Percentiles rank a stretch among this genome's conserved stretches.
These are phyloP conservation scores for Chlorencoelia australis DNA, from an alignment of 2,329 filamentous ascomycete genomes.

Conservation along the genomic window DNA sequence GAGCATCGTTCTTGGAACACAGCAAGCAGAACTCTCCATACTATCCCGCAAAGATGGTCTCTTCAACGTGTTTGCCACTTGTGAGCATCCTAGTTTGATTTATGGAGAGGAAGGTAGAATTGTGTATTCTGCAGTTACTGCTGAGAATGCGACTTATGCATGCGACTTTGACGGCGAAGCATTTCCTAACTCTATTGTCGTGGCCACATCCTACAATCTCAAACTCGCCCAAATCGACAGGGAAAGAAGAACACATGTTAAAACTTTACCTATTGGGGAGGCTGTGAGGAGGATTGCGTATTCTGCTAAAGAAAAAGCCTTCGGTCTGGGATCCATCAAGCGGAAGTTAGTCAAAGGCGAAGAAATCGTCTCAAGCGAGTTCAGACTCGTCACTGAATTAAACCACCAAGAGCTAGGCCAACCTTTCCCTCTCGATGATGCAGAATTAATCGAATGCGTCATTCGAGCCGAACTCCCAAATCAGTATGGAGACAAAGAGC, in stretches of 20 bases:
- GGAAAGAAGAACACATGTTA: slow-evolving; percentile 80
- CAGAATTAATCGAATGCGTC: slow-evolving; percentile 76
- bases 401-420: slow-evolving; percentile 68
- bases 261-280: slow-evolving; percentile 65
- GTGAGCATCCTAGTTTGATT: slow-evolving; percentile 87
- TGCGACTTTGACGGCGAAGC: slow-evolving; percentile 74
- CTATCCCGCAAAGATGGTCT: slow-evolving; percentile 59
- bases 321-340: slow-evolving; percentile 78
- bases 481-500: slow-evolving; percentile 40
- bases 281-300: slow-evolving; percentile 84
- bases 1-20: slow-evolving; percentile 74
- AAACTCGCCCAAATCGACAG: slow-evolving; percentile 75
- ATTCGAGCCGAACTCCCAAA: slow-evolving; percentile 64
- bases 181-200: slow-evolving; percentile 69
- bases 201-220: slow-evolving; percentile 68
- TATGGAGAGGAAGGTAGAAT: slow-evolving; percentile 82
- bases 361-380: slow-evolving; percentile 69
- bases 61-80: slow-evolving; percentile 82
- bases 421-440: slow-evolving; percentile 50
- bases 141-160: slow-evolving; percentile 72
- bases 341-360: slow-evolving; percentile 59
- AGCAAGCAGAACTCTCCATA: slow-evolving; percentile 71
- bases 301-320: slow-evolving; percentile 66
- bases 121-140: slow-evolving; percentile 87
- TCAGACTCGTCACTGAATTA: slow-evolving; percentile 85